Base-by-base conservation (phyloP, 75 land plant species). In the Picea sitchensis region DNA sequence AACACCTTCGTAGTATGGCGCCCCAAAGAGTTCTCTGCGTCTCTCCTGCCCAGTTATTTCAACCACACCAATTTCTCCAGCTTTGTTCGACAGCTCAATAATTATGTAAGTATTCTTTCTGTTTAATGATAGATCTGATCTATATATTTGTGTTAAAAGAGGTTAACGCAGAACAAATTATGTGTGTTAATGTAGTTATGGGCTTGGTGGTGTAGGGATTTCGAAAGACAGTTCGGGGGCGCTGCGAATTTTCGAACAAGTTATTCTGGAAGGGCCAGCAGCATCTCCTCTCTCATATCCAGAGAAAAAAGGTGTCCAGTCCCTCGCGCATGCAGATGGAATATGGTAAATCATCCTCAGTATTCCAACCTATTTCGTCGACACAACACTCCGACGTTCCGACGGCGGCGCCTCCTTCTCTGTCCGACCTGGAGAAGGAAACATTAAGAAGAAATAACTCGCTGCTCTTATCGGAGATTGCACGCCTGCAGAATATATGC, bases 81-180 rank as follows among this genome's bases (percentile, higher is more conserved):
- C 82, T 91, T 91, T 61, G 90, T 91, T 69, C 89, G 98, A n/a
- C 99, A 96, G 82, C 98, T 96, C 78, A 96, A 94, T 81, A 94
- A 94, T 59, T 94, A 95, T 61, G 98, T 95, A 82, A 85, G 96
- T 71, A 41, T 47, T 47, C 7, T 47, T 47, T 47, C 7, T 47
- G 51, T 47, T 47, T 47, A 47, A 47, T 47, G 8, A 47, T 47
- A 47, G 7, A 41, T 41, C 44, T 41, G 4, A 2, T 41, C 44
- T 41, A 41, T 4, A 3, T 41, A 41, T 41, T 47, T 47, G 0
- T 47, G 51, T 47, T 0, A 47, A 47, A 47, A 5, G 51, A 47
- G 0, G 51, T 5, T 47, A 47, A 47, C 8, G 8, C 8, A 0
- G 26, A 47, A 1, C 5, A 47, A 6, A 47, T 5, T 47, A 6